Evolutionary conservation across 495 filamentous ascomycete genomes (phyloP), one percentile per base, ranked within the genome.

Genomic region (Aspergillus ostianus): DNA sequence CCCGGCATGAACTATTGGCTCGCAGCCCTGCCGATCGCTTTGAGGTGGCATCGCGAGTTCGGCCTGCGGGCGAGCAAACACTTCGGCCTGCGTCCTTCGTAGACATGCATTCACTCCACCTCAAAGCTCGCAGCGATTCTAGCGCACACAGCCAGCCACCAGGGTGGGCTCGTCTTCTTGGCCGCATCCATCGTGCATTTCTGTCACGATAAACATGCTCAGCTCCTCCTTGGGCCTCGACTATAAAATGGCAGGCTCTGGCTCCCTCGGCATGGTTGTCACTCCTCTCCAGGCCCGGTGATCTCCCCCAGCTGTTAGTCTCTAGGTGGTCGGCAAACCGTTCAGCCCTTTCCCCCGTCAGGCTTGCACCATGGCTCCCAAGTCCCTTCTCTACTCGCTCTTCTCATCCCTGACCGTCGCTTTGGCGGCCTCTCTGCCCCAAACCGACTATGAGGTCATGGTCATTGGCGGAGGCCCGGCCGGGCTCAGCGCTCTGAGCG

Each of bases 401-500:
- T 58, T 66, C 55, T 32, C 60, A 26, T 51, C 51, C 48, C 49
- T 62, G 30, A 63, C 51, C 17, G 29, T 65, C 15, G 55, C 55
- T 0, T 30, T 69, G 18, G 60, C 69, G 3, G 62, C 64, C 5
- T 48, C 59, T 17, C 52, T 64, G 51, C 65, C 67, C 3, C 27
- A 64, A 52, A 64, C 63, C 26, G 58, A 65, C 55, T 75, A 67
- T 57, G 74, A 77, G 56, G 67, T 72, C 20, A 69, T 77, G 29
- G 67, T 78, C 30, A 59, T 77, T 20, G 73, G 77, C 17, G 74
- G 69, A 10, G 68, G 68, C 6, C 71, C 68, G 59, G 74, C 70
- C 59, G 73, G 80, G 0, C 73, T 83, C 6, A 76, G 70, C 30
- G 75, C 78, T 10, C 60, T 82, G 23, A 85, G 83, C 62, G 81